phyloP scores from a whole-genome alignment of 345 rosid species.

The Citrus glauca region DNA sequence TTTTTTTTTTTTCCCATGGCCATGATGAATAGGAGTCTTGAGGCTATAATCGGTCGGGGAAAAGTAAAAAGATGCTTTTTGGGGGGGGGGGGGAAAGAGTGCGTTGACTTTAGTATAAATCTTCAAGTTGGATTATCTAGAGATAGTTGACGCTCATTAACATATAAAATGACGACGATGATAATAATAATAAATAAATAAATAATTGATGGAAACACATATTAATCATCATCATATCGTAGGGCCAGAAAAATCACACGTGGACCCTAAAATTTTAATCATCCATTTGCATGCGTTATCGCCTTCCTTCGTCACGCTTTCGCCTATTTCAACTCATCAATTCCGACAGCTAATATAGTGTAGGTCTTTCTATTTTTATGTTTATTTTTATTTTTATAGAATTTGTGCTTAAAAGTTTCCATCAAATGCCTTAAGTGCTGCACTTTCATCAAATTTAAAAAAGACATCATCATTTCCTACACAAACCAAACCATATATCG shows the following conservation, averaged over 20 bases:
- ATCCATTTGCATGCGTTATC: slow-evolving; percentile 33
- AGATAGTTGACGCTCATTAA: slow-evolving; percentile 19
- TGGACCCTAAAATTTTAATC: slow-evolving; percentile 34
- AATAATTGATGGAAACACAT: slow-evolving; percentile 1
- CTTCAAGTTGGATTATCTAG: slow-evolving; percentile 12
- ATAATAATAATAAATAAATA: background rate
- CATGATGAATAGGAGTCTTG: slow-evolving; percentile 19
- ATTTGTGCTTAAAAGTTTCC: slow-evolving; percentile 21
- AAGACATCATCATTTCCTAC: slow-evolving; percentile 27
- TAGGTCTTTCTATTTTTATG: background rate
- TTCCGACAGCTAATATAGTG: slow-evolving; percentile 8
- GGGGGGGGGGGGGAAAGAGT: background rate
- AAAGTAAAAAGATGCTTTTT: slow-evolving; percentile 2
- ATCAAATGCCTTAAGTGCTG: slow-evolving; percentile 37
- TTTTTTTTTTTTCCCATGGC: slow-evolving; percentile 5
- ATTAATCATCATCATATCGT: slow-evolving; percentile 31
- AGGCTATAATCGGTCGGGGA: slow-evolving; percentile 13
- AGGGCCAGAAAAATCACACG: slow-evolving; percentile 49
- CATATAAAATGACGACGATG: background rate
- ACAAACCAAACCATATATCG: slow-evolving; percentile 27
- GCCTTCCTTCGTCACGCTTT: slow-evolving; percentile 55
- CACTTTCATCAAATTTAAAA: slow-evolving; percentile 39
- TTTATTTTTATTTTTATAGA: background rate
- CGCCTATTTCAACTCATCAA: slow-evolving; percentile 43
- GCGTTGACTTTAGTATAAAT: slow-evolving; percentile 36